Percentiles rank a stretch among this genome's conserved stretches.
Conservation (phyloP, 768 basidiomycete genomes). For the Trametes sanguinea region DNA sequence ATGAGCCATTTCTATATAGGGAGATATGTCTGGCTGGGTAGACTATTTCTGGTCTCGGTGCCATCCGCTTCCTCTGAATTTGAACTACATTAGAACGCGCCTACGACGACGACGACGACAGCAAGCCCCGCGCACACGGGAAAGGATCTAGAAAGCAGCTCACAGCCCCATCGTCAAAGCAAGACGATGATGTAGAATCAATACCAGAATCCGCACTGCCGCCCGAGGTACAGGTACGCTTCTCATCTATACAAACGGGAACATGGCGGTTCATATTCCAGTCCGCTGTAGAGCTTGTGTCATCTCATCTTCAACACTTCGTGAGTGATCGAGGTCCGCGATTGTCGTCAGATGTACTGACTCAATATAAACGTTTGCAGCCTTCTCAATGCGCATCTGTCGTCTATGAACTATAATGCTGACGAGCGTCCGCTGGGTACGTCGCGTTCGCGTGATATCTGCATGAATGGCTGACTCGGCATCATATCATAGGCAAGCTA, state of each 20-base stretch:
- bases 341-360: not conserved
- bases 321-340: slow-evolving; percentile 30
- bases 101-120: slow-evolving; percentile 37
- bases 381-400: slow-evolving; percentile 54
- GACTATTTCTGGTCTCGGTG: not conserved
- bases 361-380: slow-evolving; percentile 30
- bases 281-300: slow-evolving; percentile 41
- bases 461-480: not conserved
- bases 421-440: slow-evolving; percentile 61
- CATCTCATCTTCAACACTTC: slow-evolving; percentile 53
- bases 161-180: slow-evolving; percentile 30
- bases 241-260: not conserved
- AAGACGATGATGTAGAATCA: slow-evolving; percentile 33
- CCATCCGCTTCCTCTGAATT: too few relatives aligned
- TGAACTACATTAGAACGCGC: not conserved
- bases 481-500: slow-evolving; percentile 47
- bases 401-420: slow-evolving; percentile 68
- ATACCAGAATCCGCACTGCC: slow-evolving; percentile 50
- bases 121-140: not conserved
- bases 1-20: slow-evolving; percentile 35
- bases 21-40: slow-evolving; percentile 64
- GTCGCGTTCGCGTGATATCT: not conserved
- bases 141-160: slow-evolving; percentile 23
- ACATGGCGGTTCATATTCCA: not conserved
- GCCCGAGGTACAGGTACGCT: slow-evolving; percentile 46